Evolutionary conservation across 495 filamentous ascomycete genomes (phyloP), one percentile per base, ranked within the genome.

Genomic region (Neurospora discreta): DNA sequence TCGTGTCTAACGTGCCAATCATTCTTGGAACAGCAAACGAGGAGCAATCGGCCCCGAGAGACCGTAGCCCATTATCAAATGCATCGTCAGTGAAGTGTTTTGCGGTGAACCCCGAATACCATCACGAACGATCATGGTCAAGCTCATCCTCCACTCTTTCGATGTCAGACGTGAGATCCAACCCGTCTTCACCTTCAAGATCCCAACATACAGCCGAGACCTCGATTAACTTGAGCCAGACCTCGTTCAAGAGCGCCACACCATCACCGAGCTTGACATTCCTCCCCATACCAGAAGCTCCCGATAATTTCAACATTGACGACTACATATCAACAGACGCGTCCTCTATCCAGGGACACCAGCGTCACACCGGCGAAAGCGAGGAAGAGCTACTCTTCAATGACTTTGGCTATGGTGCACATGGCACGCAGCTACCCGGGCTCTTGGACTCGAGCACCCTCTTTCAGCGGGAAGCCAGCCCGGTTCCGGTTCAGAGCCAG

Each of bases 311-410:
- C 72, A 79, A 79, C 74, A 79, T 82, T 1, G 81, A 84, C 60
- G 82, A 82, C 74, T 80, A 81, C 74, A 38, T 82, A 23, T 82
- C 80, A 1, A 77, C 78, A 0, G 80, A 82, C 70, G 78, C 75
- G 26, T 82, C 83, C 38, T 84, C 81, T 2, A 75, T 80, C 52
- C 72, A 70, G 13, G 70, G 74, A 1, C 70, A 75, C n/a, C 68
- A 43, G 3, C 80, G 77, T n/a, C 74, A 74, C 9, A 73, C 71
- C 0, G 77, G 75, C 41, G 81, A 83, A 41, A 81, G 80, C 69
- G 84, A 85, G 73, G 81, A 82, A 60, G 80, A 81, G 6, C 76
- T 86, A 15, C 76, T 86, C 18, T 85, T 85, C 60, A 77, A 77
- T 26, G 81, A 82, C 26, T 41, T 43, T 7, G 82, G 79, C 11